phyloP scores from a whole-genome alignment of 345 rosid species.

The Raphanus raphanistrum region DNA sequence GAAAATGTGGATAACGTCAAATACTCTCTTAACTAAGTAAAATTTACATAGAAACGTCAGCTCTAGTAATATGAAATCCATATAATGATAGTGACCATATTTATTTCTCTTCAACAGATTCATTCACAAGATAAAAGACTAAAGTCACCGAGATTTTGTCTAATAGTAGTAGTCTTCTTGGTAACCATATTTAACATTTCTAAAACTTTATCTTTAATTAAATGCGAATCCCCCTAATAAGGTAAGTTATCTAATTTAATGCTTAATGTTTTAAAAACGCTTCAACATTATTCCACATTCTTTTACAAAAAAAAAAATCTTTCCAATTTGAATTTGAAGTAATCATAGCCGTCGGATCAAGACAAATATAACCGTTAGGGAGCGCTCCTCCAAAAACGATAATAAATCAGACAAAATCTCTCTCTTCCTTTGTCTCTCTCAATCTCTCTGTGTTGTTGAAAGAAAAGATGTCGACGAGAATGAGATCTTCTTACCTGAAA shows the following conservation, averaged over 20 bases:
- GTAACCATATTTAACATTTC: background rate
- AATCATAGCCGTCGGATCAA: constrained; percentile 45
- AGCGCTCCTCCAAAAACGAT: constrained; percentile 35
- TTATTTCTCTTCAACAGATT: background rate
- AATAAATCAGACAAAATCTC: constrained; percentile 9
- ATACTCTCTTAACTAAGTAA: no score
- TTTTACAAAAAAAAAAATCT: background rate
- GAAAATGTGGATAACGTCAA: no score
- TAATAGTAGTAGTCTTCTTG: background rate
- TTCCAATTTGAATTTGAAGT: constrained; percentile 23
- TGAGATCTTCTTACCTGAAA: constrained; percentile 54
- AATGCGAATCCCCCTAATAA: background rate
- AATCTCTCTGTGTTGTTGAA: background rate
- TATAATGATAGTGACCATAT: background rate
- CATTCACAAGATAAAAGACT: background rate
- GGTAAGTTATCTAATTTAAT: background rate
- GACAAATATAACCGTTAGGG: constrained; percentile 4
- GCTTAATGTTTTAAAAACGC: background rate
- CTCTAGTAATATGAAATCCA: background rate
- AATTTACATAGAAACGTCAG: background rate
- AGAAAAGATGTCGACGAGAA: constrained; percentile 48
- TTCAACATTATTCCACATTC: background rate
- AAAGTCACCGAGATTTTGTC: background rate
- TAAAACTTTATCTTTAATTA: background rate
- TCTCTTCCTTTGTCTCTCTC: background rate